Base-by-base conservation (phyloP, 345 rosid genomes). In the Clausena lansium region DNA sequence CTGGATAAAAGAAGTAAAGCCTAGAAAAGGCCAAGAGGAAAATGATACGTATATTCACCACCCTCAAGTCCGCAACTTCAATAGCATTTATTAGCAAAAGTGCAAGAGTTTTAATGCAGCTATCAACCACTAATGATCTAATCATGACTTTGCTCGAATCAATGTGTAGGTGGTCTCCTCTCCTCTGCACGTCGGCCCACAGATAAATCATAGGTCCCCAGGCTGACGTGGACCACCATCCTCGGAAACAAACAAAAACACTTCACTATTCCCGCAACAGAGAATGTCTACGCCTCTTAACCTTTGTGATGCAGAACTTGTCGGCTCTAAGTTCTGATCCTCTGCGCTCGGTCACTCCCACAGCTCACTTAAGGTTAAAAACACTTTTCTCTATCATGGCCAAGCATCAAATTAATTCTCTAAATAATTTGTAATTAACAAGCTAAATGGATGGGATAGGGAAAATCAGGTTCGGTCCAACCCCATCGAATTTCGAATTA, bases 61-160 rank as follows among this genome's bases (percentile, higher is more conserved):
- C 50, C 15, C 50, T 45, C 50, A 13, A 45, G 9, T 24, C 50
- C 0, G 0, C 50, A 45, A 45, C 32, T 45, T 1, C 17, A 50
- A 28, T 22, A 70, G 67, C 86, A 78, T 81, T 83, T 81, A 83
- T 71, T 83, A 81, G 74, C 73, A 72, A 84, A 83, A 78, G 87
- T 41, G 57, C 17, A 28, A 32, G 39, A 6, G 76, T 62, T 73
- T 78, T 19, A 68, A 69, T 35, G 85, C 70, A 84, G 81, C 70
- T 58, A 76, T 77, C 75, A 54, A 30, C 64, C 90, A 83, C 69
- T 85, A 79, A 87, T 81, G 90, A 80, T 73, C 84, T 84, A 83
- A 87, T 83, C 83, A 85, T 85, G 82, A 38, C 52, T 5, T 60
- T 45, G 79, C 66, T 74, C 71, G 39, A 19, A n/a, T 7, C 22